Evolutionary conservation across 306 rosid genomes (phyloP), one percentile per base, ranked within the genome.

Genomic region (Carpinus viminea): DNA sequence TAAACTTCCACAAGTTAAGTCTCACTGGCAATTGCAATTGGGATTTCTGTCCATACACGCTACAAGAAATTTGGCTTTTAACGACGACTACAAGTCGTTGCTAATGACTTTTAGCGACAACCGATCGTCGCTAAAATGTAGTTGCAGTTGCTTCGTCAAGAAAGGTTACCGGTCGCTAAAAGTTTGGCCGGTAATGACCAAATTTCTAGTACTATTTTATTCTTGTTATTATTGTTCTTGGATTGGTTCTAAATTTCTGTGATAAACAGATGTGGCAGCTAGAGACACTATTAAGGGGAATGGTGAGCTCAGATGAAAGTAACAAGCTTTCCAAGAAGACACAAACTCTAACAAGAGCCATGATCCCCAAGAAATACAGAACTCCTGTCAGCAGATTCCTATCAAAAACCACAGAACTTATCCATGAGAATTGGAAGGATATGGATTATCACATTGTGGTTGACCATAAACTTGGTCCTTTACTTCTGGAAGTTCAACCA

Each of bases 231-330:
- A 41, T 41, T 41, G 43, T 38, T 38, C 43, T 38, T 38, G 43
- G 38, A 4, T 38, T 38, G 0, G 45, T 41, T 70, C 79, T 68
- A n/a, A 36, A 16, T 36, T 59, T 55, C 26, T 47, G 53, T 52
- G 70, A 84, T 24, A 15, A 54, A 76, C 89, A 94, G 98, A 87
- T 92, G 88, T 91, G 95, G 91, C 97, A 94, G 81, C 86, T 94
- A 62, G 93, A 89, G 82, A 81, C 95, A 74, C 80, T 94, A 66
- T 78, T 94, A 16, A 91, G 76, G 83, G 92, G 81, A 86, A 87
- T 94, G 90, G 85, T 72, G 69, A 83, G 45, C 68, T 50, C 78
- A 1, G 97, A 89, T 79, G 91, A 88, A 18, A 75, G 82, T 21
- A 52, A 28, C 72, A 87, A 57, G 64, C 7, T 72, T 41, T 2